Base-by-base conservation (phyloP, 306 rosid species). In the Prosopis cineraria region DNA sequence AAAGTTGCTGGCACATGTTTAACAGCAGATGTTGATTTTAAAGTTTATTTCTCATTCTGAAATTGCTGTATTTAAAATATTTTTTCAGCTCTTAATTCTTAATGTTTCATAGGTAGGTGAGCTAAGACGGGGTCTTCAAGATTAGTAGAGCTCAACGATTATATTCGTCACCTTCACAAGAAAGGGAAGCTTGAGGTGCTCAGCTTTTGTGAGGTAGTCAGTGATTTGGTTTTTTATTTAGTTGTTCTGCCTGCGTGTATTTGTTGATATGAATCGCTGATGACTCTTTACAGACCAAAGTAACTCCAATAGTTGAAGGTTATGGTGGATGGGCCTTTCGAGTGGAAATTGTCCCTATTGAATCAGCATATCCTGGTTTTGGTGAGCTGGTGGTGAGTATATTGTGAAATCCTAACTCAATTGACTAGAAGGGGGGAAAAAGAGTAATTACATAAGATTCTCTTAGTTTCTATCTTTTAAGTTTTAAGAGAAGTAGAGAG, bases 271-370 rank as follows among this genome's bases (percentile, higher is more conserved):
- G 78, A 84, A 45, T 73, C 68, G 58, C 75, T 50, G 33, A 1
- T 67, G 47, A 68, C 70, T 82, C 70, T 79, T 41, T 82, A 87
- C 96, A 94, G 98, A 94, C 98, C 76, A 92, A 89, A 90, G 97
- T 94, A 77, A 94, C 98, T 74, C 98, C 98, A 19, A 87, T 94
- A 53, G n/a, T n/a, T n/a, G n/a, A n/a, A n/a, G n/a, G n/a, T n/a
- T n/a, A n/a, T n/a, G n/a, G n/a, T n/a, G n/a, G 98, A 89, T 94
- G 98, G 97, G 98, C 98, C 77, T 84, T 94, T 36, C 88, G 98
- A 55, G 82, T 86, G 88, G 98, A 94, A 89, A 90, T 94, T 81
- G 98, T 94, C 71, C 89, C 98, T 30, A 92, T 94, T 68, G 98
- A 94, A 84, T 94, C 98, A 24, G 98, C 98, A 70, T 92, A 92